These are phyloP conservation scores for Backusella liffmaniae DNA, from an alignment of 192 early-diverging fungal genomes.

Conservation along the genomic window DNA sequence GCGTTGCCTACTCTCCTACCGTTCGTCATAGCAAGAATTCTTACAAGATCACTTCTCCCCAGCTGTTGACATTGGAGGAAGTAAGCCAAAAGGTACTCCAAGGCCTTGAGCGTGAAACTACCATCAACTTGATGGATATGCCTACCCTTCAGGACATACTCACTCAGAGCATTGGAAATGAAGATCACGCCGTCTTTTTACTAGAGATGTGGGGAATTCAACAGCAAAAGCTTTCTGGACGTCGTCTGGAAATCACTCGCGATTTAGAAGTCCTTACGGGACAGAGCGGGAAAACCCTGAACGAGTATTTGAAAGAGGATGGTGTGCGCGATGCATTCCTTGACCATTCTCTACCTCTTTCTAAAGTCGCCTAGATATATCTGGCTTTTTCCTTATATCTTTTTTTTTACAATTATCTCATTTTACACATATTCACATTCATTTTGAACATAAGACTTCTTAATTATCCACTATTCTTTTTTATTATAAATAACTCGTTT, in stretches of 20 bases:
- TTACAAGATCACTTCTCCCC: conserved; percentile 37
- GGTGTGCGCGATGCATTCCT: conserved; percentile 29
- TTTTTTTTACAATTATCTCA: background rate
- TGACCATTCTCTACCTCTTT: background rate
- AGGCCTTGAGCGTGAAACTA: conserved; percentile 29
- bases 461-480: too few species aligned
- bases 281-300: conserved; percentile 38
- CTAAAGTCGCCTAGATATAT: conserved; percentile 15
- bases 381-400: background rate
- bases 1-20: conserved; percentile 30
- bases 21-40: conserved; percentile 20
- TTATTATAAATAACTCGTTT: background rate
- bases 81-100: conserved; percentile 28
- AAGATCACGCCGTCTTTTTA: conserved; percentile 36
- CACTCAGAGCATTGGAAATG: conserved; percentile 28
- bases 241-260: conserved; percentile 39
- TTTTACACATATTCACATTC: background rate
- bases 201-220: conserved; percentile 41
- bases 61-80: conserved; percentile 37
- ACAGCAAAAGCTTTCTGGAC: conserved; percentile 28
- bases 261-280: conserved; percentile 40
- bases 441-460: background rate
- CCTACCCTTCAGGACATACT: conserved; percentile 21
- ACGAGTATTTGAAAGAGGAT: conserved; percentile 35
- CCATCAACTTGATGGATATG: conserved; percentile 31